Evolutionary conservation across 73 alveolate genomes (phyloP).

Genomic region (Paraurostyla sp.): DNA sequence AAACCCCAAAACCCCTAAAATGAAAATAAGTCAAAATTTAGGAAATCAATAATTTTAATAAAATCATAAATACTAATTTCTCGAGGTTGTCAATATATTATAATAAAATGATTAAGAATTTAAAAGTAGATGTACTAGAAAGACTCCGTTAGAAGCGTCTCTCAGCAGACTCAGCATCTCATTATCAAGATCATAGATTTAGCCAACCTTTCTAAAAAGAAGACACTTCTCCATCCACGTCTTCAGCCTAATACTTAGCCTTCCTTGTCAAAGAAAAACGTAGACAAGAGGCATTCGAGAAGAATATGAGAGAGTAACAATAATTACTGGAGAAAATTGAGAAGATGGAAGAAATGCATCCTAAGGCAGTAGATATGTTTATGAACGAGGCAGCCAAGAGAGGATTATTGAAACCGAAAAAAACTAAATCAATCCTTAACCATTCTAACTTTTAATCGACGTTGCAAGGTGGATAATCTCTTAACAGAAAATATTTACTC

Average conservation of each 20-base stretch:
- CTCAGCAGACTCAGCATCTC: neutral
- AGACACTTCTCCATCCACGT: slow-evolving; percentile 7
- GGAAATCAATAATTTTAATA: no score
- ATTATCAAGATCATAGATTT: neutral
- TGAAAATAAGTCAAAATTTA: no score
- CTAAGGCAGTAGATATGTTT: neutral
- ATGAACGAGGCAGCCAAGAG: neutral
- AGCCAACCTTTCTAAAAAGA: neutral
- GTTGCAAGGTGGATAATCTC: neutral
- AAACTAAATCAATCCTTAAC: neutral
- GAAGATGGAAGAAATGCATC: neutral
- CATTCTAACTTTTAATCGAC: neutral
- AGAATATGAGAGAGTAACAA: neutral
- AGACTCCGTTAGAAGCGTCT: neutral
- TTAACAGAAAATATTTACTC: no score
- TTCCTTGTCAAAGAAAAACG: neutral
- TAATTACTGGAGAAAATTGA: neutral
- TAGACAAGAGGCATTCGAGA: neutral
- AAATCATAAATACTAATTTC: no score
- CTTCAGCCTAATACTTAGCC: neutral
- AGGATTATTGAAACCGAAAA: neutral
- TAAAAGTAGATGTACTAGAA: neutral
- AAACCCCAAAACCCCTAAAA: no score
- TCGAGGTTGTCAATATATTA: no score
- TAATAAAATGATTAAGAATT: neutral